Conservation (phyloP, 768 basidiomycete genomes). For the Cyclocybe cylindracea region DNA sequence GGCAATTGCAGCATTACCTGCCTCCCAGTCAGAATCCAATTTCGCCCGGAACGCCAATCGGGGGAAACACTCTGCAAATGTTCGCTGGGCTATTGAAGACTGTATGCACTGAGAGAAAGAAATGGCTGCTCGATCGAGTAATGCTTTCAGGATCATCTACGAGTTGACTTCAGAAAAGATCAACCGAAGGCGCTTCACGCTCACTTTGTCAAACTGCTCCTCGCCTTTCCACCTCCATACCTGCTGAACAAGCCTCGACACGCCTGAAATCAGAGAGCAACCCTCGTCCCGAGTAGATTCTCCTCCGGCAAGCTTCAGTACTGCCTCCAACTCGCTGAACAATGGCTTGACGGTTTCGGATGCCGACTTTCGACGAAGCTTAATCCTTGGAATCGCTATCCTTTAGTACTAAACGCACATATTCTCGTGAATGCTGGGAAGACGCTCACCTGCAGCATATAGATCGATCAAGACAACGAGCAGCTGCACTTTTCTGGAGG, state of each 20-base stretch:
- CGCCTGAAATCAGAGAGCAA: conserved; percentile 27
- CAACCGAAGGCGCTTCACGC: neutral
- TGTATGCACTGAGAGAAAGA: conserved; percentile 39
- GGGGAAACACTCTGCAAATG: conserved; percentile 47
- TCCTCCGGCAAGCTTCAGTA: conserved; percentile 26
- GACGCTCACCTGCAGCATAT: conserved; percentile 38
- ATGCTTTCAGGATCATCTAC: conserved; percentile 18
- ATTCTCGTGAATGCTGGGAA: neutral
- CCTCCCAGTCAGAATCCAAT: conserved; percentile 35
- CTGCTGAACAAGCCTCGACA: conserved; percentile 27
- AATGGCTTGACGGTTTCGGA: conserved; percentile 44
- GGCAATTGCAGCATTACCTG: conserved; percentile 36
- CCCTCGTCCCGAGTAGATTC: conserved; percentile 30
- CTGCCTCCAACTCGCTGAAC: conserved; percentile 35
- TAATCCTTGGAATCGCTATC: conserved; percentile 48
- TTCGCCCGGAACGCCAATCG: conserved; percentile 38
- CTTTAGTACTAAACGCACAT: neutral
- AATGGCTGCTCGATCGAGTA: conserved; percentile 17
- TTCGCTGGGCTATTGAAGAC: conserved; percentile 45
- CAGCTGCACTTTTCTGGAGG: conserved; percentile 27
- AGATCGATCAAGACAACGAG: conserved; percentile 38
- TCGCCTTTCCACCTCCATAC: conserved; percentile 30
- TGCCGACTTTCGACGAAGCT: conserved; percentile 40
- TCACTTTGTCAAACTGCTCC: conserved; percentile 25
- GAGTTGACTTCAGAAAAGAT: neutral